Conservation (phyloP, 164 flowering plant genomes). For the Brasenia schreberi region DNA sequence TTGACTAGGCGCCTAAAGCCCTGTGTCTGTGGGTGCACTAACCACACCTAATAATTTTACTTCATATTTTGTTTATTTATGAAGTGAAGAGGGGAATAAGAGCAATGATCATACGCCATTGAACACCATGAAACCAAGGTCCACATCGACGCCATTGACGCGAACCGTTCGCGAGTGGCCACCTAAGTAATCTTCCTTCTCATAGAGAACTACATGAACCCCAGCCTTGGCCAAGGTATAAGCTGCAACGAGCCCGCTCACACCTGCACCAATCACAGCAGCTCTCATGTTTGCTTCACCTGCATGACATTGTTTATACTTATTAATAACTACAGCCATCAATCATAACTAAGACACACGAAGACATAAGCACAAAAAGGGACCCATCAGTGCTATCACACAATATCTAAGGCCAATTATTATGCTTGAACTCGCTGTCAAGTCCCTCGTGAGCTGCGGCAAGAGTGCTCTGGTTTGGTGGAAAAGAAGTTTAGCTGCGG, state of each 20-base stretch:
- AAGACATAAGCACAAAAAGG: too few species aligned
- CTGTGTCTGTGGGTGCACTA: too few species aligned
- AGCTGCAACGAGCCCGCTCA: slow-evolving; percentile 76
- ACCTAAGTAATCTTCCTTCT: slow-evolving; percentile 69
- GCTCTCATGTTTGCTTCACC: slow-evolving; percentile 31
- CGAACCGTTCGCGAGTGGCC: slow-evolving; percentile 80
- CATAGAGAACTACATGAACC: slow-evolving; percentile 59
- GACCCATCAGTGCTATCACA: too few species aligned
- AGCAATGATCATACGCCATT: slow-evolving; percentile 49
- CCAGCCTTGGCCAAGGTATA: slow-evolving; percentile 48
- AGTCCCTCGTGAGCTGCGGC: too few species aligned
- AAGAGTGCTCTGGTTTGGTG: too few species aligned
- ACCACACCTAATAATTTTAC: too few species aligned
- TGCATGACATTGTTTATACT: not conserved
- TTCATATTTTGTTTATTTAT: not conserved
- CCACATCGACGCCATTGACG: slow-evolving; percentile 55
- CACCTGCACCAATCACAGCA: slow-evolving; percentile 79
- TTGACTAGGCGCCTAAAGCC: too few species aligned
- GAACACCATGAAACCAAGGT: slow-evolving; percentile 95
- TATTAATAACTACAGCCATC: not conserved
- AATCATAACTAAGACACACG: not conserved
- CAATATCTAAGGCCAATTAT: too few species aligned
- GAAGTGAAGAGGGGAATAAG: not conserved
- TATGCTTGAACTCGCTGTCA: too few species aligned
- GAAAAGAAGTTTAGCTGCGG: too few species aligned